A percentile compares a stretch with the other conserved stretches of the same genome.
phyloP scores from a whole-genome alignment of 305 asterid species.

The Fraxinus sp. region DNA sequence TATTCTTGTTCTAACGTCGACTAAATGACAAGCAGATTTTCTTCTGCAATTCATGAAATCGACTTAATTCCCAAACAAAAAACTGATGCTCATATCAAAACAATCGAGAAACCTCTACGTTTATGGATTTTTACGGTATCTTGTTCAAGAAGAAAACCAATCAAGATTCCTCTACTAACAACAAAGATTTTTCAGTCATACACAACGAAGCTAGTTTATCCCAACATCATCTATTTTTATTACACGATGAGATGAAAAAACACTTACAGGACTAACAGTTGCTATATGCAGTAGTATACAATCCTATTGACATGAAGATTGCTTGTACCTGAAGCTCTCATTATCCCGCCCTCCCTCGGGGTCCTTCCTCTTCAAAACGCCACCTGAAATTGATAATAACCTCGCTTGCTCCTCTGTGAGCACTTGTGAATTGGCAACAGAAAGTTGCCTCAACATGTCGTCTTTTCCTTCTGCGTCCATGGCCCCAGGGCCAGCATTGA shows the following conservation, averaged over 20 bases:
- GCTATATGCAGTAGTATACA: conserved; percentile 16
- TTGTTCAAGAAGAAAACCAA: neutral
- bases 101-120: neutral
- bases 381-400: conserved; percentile 49
- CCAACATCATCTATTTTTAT: conserved; percentile 17
- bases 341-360: conserved; percentile 75
- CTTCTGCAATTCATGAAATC: neutral
- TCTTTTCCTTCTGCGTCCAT: conserved; percentile 60
- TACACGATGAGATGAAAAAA: conserved; percentile 16
- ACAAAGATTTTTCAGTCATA: conserved; percentile 4
- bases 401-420: conserved; percentile 66
- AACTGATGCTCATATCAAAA: neutral
- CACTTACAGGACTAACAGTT: conserved; percentile 31
- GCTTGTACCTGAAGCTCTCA: conserved; percentile 72
- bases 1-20: neutral
- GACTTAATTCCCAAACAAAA: neutral
- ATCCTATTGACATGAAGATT: conserved; percentile 68
- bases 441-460: conserved; percentile 58
- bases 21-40: neutral
- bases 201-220: conserved; percentile 17
- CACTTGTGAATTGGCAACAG: conserved; percentile 59
- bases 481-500: conserved; percentile 82
- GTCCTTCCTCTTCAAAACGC: conserved; percentile 62
- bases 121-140: neutral
- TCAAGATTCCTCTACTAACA: neutral